Base-by-base conservation (phyloP, 2,329 filamentous ascomycete species). In the Monilinia fructigena region DNA sequence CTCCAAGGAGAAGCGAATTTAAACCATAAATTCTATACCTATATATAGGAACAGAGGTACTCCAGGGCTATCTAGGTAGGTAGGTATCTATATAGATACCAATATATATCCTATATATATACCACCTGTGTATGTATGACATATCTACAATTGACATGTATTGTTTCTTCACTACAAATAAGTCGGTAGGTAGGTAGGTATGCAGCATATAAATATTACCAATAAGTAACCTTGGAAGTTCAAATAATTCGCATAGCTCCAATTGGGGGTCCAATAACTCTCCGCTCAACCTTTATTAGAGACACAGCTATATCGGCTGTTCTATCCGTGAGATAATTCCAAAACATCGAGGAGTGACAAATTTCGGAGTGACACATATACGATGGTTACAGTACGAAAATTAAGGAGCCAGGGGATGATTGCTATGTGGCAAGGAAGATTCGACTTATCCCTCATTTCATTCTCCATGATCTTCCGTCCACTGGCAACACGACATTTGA, bases 341-440 rank as follows among this genome's bases (percentile, higher is more conserved):
- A 35, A 60, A 50, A 60, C 28, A 50, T 50, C 4, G 11, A 38
- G 28, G 28, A 50, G 5, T 12, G 45, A 50, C 56, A 60, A 60
- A 35, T 10, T 42, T 38, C 56, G 28, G 56, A 14, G 45, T 60
- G 28, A 61, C 58, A 60, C 58, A 61, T 61, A 55, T 38, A 48
- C 58, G 45, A 50, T 16, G 23, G 45, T 61, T 61, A 26, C 58
- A 61, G 26, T 61, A 45, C 58, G 58, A 52, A 61, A 52, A 61
- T 28, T 35, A 35, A 38, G n/a, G 28, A 12, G n/a, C 58, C 42
- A 48, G 42, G 35, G 26, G 45, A 60, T 60, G 48, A 23, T 48
- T 42, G 42, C n/a, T 11, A 38, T 35, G 42, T 60, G 35, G 28
- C 31, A 48, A n/a, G 45, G 28, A 56, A 40, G 18, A 20, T 45